Conservation (phyloP, 371 early-diverging fungal genomes). For the Dichotomocladium elegans region DNA sequence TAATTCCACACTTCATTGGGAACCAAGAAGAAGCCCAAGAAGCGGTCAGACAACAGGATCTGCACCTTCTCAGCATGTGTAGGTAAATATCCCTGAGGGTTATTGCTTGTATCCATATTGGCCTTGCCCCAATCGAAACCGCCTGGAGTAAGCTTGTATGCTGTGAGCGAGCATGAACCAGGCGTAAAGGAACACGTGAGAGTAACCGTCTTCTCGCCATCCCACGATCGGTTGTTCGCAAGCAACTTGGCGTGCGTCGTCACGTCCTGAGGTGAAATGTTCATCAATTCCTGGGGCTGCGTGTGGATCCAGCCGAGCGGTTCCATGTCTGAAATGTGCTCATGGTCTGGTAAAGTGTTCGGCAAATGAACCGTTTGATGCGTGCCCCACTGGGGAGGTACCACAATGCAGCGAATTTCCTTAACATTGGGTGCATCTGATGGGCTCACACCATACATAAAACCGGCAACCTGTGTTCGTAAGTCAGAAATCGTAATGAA, state of each 20-base stretch:
- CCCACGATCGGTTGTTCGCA: slow-evolving; percentile 89
- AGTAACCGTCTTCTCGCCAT: slow-evolving; percentile 89
- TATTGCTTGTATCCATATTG: slow-evolving; percentile 70
- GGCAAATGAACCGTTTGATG: slow-evolving; percentile 92
- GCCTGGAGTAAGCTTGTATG: slow-evolving; percentile 91
- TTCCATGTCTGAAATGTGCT: slow-evolving; percentile 85
- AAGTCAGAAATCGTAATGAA: slow-evolving; percentile 95
- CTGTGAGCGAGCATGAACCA: slow-evolving; percentile 93
- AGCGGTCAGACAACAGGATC: slow-evolving; percentile 90
- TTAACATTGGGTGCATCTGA: slow-evolving; percentile 93
- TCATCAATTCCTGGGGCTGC: slow-evolving; percentile 90
- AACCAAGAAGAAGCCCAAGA: slow-evolving; percentile 98
- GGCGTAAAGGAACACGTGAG: slow-evolving; percentile 96
- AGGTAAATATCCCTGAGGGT: slow-evolving; percentile 86
- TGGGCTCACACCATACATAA: slow-evolving; percentile 92
- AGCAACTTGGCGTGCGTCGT: slow-evolving; percentile 86
- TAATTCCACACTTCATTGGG: slow-evolving; percentile 97
- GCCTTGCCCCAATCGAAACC: slow-evolving; percentile 96
- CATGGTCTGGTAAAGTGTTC: slow-evolving; percentile 83
- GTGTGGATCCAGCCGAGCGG: slow-evolving; percentile 99
- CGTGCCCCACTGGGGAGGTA: slow-evolving; percentile 98
- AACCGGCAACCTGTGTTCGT: slow-evolving; percentile 94
- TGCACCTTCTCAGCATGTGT: slow-evolving; percentile 93
- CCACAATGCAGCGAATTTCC: slow-evolving; percentile 91
- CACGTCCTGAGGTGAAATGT: slow-evolving; percentile 90